A percentile compares a stretch with the other conserved stretches of the same genome.
phyloP scores from a whole-genome alignment of 345 rosid genomes.

The Mallotus nudiflorus region DNA sequence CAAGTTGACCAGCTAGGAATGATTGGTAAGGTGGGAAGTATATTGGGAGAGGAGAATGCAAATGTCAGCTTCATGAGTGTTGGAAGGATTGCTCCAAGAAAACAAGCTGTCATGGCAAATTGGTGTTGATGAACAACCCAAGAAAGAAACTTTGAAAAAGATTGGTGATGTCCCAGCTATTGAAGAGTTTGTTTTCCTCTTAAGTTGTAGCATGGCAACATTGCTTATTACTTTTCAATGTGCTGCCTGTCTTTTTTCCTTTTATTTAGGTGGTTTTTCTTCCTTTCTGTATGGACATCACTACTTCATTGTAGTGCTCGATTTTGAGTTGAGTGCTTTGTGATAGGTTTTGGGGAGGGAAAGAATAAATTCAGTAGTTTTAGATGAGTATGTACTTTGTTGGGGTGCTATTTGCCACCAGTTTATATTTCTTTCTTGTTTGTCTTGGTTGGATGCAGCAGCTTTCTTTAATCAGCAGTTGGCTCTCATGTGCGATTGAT shows the following conservation, averaged over 20 bases:
- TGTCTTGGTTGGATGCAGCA: no score
- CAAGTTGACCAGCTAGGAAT: conserved; percentile 34
- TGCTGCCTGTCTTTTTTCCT: background rate
- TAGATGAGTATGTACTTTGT: conserved; percentile 3
- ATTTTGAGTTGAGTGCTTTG: conserved; percentile 31
- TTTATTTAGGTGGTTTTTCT: background rate
- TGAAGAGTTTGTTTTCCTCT: conserved; percentile 33
- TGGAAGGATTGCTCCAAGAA: conserved; percentile 28
- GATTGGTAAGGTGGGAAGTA: conserved; percentile 33
- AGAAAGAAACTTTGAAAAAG: conserved; percentile 19
- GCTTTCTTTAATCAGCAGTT: background rate
- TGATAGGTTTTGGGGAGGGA: conserved; percentile 10
- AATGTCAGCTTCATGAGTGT: conserved; percentile 38
- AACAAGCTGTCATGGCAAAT: conserved; percentile 37
- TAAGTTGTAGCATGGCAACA: conserved; percentile 17
- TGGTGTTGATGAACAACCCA: conserved; percentile 32
- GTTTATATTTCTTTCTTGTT: background rate
- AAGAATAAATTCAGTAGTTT: conserved; percentile 29
- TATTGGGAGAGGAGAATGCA: conserved; percentile 27
- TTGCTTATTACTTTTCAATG: background rate
- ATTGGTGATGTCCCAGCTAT: conserved; percentile 28
- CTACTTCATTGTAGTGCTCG: conserved; percentile 6
- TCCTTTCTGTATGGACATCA: conserved; percentile 8
- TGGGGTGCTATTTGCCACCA: background rate
- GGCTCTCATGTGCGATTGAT: background rate